phyloP scores from a whole-genome alignment of 2,329 filamentous ascomycete genomes.

The Neofusicoccum cordaticola region DNA sequence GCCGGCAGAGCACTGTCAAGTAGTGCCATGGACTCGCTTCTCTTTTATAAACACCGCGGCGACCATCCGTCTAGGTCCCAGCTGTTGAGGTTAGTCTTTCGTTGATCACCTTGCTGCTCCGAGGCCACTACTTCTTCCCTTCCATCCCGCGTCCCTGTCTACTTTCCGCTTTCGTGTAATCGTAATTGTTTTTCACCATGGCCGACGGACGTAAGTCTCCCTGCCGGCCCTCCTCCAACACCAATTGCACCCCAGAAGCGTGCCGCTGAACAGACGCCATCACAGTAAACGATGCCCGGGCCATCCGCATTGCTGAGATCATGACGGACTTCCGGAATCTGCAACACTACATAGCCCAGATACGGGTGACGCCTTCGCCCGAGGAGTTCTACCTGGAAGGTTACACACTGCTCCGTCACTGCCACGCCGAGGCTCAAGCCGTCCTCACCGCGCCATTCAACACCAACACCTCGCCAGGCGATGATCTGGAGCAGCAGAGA shows the following conservation, averaged over 20 bases:
- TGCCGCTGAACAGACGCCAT: background rate
- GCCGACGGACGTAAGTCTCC: conserved; percentile 55
- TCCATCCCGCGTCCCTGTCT: background rate
- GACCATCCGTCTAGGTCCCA: background rate
- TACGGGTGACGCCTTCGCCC: conserved; percentile 49
- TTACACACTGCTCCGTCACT: conserved; percentile 57
- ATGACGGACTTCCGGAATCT: conserved; percentile 63
- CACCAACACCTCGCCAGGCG: conserved; percentile 40
- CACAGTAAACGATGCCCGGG: conserved; percentile 62
- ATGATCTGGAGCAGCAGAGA: conserved; percentile 54
- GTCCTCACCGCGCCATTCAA: conserved; percentile 55
- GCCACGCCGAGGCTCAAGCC: conserved; percentile 53
- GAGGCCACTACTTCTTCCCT: background rate
- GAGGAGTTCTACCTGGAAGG: conserved; percentile 60
- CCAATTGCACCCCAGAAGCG: background rate
- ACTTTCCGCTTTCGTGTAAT: background rate
- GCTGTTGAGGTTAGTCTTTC: conserved; percentile 4
- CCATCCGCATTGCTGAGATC: conserved; percentile 61
- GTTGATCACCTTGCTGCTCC: background rate
- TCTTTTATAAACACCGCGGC: background rate
- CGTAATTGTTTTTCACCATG: conserved; percentile 38
- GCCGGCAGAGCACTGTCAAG: background rate
- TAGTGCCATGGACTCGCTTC: conserved; percentile 2
- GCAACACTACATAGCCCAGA: conserved; percentile 57
- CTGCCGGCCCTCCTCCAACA: background rate